phyloP scores from a whole-genome alignment of 2,329 filamentous ascomycete species.

The Cordyceps tenuipes region DNA sequence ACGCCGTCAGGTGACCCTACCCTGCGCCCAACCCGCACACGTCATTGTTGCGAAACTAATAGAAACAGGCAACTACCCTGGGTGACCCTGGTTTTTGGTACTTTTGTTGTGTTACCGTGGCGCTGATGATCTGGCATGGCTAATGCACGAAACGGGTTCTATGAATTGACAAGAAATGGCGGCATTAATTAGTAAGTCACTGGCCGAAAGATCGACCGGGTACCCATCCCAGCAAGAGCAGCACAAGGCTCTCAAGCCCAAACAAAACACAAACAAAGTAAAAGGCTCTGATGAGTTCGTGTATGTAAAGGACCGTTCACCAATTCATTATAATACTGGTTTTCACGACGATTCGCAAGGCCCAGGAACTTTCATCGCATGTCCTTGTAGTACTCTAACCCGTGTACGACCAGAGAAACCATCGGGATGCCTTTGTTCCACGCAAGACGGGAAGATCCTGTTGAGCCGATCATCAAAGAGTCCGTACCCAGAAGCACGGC shows the following conservation, averaged over 20 bases:
- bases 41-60: not conserved
- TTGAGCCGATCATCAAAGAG: slow-evolving; percentile 26
- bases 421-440: slow-evolving; percentile 25
- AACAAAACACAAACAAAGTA: not conserved
- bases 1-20: not conserved
- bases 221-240: not conserved
- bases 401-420: not conserved
- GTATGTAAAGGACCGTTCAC: not conserved
- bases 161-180: not conserved
- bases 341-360: too few relatives aligned
- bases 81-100: not conserved
- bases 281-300: not conserved
- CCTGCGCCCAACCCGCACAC: not conserved
- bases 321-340: too few relatives aligned
- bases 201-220: slow-evolving; percentile 7
- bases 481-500: slow-evolving; percentile 24
- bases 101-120: not conserved
- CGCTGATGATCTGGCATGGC: not conserved
- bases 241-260: not conserved
- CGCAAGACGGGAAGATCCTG: slow-evolving; percentile 21
- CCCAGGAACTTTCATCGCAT: too few relatives aligned
- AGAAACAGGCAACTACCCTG: not conserved
- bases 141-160: not conserved
- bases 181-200: slow-evolving; percentile 19
- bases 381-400: not conserved